Percentiles rank a stretch among this genome's conserved stretches.
Conservation (phyloP, 1,284 basidiomycete genomes). For the Xerocomus nothofagi region DNA sequence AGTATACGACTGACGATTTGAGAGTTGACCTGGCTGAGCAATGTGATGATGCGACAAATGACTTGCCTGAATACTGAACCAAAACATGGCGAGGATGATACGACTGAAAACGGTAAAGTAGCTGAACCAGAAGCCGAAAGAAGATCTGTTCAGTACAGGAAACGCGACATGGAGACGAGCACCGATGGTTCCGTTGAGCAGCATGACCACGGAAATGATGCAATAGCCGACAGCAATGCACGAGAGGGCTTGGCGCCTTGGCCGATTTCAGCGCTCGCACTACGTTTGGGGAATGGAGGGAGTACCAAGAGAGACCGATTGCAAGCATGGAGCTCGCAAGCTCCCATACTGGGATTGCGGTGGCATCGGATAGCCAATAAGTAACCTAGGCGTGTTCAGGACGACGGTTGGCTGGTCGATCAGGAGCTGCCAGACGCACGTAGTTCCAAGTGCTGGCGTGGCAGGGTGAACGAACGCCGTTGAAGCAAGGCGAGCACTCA, state of each 20-base stretch:
- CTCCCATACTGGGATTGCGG: slow-evolving; percentile 44
- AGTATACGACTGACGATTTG: slow-evolving; percentile 21
- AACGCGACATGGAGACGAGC: slow-evolving; percentile 62
- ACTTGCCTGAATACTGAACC: slow-evolving; percentile 52
- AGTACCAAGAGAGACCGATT: slow-evolving; percentile 51
- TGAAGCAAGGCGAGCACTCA: slow-evolving; percentile 8
- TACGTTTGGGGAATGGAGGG: background rate
- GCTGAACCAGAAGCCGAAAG: slow-evolving; percentile 65
- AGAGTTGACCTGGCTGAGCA: background rate
- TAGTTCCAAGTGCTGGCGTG: slow-evolving; percentile 29
- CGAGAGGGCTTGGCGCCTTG: slow-evolving; percentile 49
- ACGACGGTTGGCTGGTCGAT: background rate
- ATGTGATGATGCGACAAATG: background rate
- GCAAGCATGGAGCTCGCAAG: slow-evolving; percentile 51
- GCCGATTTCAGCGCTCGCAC: background rate
- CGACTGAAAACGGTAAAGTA: slow-evolving; percentile 63
- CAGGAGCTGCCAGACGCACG: slow-evolving; percentile 17
- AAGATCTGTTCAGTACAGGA: slow-evolving; percentile 61
- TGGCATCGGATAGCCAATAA: slow-evolving; percentile 41
- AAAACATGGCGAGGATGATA: slow-evolving; percentile 59
- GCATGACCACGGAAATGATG: slow-evolving; percentile 47
- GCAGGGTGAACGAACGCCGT: background rate
- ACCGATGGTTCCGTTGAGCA: slow-evolving; percentile 56
- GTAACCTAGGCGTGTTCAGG: slow-evolving; percentile 16
- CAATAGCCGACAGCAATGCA: slow-evolving; percentile 49